Base-by-base conservation (phyloP, 2,329 filamentous ascomycete species). In the Coniosporium tulheliwenetii region DNA sequence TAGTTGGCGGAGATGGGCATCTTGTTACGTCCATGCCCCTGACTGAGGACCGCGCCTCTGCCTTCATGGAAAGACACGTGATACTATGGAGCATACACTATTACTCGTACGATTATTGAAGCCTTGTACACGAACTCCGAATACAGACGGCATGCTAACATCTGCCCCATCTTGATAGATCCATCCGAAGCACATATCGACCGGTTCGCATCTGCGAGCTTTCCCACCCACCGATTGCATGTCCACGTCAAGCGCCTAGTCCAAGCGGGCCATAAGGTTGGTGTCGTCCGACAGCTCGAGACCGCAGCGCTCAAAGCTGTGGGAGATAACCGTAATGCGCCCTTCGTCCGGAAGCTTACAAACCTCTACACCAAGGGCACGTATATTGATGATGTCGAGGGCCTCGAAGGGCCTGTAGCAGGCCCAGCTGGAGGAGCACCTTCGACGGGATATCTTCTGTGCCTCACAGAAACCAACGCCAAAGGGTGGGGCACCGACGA, bases 301-400 rank as follows among this genome's bases (percentile, higher is more conserved):
- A 98, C 91, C 0, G 91, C 91, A 2, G 91, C 91, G 0, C 66
- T 98, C 45, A 98, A 98, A 58, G 93, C 93, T 47, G 91, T 78
- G 1, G 89, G 91, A 36, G 86, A 94, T 56, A 98, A 96, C 59
- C 77, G 85, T 43, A 95, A 94, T 54, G 75, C 86, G 0, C 87
- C 91, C 0, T 98, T 98, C 51, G 75, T 85, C 32, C 78, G 91
- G 31, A 91, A 93, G 52, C 76, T 98, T 52, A 96, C 91, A 12
- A 95, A 93, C 54, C 70, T 98, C 5, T 98, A 98, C 62, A 98
- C 91, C 8, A 98, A 96, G 59, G 91, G 87, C 36, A 98, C 91
- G 2, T 98, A 96, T 51, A 81, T 98, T 42, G 91, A 96, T 54
- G 91, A 98, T 57, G 73, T 84, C 8, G 89, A 91, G 46, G 85